Evolutionary conservation across 2,329 filamentous ascomycete genomes (phyloP).

Genomic region (Penicillium sclerotigenum): DNA sequence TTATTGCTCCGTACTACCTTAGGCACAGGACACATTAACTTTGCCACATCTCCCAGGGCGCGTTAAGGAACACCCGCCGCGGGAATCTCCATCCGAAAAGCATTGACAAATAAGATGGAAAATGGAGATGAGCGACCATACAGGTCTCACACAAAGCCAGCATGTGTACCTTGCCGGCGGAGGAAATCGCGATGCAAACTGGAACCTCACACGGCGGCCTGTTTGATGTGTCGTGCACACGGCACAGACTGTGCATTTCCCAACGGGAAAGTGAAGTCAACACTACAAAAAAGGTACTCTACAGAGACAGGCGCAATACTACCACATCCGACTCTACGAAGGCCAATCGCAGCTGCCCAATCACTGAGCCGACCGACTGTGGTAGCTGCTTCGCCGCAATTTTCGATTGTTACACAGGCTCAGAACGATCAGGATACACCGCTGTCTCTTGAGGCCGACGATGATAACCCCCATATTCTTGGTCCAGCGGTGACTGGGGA

Average conservation of each 20-base stretch:
- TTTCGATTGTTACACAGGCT: not conserved
- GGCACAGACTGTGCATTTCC: constrained; percentile 18
- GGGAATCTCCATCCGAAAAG: not conserved
- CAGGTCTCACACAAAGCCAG: constrained; percentile 16
- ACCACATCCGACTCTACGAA: not conserved
- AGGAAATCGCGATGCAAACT: constrained; percentile 19
- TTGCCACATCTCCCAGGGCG: not conserved
- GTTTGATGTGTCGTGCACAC: constrained; percentile 18
- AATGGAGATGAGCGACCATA: constrained; percentile 14
- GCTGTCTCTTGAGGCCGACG: constrained; percentile 7
- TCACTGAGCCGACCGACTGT: not conserved
- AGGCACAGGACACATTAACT: not conserved
- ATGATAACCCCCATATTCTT: constrained; percentile 18
- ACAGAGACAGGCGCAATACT: not conserved
- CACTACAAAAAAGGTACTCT: not conserved
- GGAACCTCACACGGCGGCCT: not conserved
- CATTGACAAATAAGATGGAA: not conserved
- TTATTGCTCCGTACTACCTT: not conserved
- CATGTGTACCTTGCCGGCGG: constrained; percentile 13
- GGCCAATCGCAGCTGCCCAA: not conserved
- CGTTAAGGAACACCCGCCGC: not conserved
- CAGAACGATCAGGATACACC: constrained; percentile 3
- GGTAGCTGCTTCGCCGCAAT: not conserved
- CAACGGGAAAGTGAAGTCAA: not conserved
- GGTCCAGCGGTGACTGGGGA: constrained; percentile 34